phyloP scores from a whole-genome alignment of 805 yeast genomes.

The Komagataella phaffii region DNA sequence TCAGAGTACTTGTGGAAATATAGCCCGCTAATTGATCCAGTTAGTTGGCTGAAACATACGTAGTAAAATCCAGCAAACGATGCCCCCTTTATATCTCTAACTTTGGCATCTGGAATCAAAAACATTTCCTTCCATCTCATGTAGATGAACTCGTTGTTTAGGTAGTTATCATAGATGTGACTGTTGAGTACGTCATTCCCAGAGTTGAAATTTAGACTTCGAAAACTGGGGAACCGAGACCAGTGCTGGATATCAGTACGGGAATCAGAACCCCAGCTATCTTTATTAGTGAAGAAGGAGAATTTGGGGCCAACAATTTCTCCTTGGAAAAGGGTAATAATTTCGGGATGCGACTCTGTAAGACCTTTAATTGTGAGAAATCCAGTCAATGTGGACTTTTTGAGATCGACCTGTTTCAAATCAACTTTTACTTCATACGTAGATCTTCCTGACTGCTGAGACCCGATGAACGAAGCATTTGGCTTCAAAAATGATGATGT shows the following conservation, averaged over 20 bases:
- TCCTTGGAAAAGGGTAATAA: constrained; percentile 62
- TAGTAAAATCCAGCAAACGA: constrained; percentile 91
- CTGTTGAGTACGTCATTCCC: constrained; percentile 15
- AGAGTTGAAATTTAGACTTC: constrained; percentile 16
- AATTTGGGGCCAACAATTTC: constrained; percentile 51
- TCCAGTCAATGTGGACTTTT: constrained; percentile 38
- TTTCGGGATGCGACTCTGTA: constrained; percentile 45
- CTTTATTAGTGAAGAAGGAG: constrained; percentile 45
- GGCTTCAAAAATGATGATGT: constrained; percentile 39
- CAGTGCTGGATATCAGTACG: constrained; percentile 51
- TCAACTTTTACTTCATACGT: constrained; percentile 59
- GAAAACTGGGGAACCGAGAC: constrained; percentile 32
- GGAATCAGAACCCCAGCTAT: constrained; percentile 36
- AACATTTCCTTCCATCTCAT: constrained; percentile 96
- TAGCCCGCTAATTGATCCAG: constrained; percentile 67
- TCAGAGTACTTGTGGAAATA: constrained; percentile 77
- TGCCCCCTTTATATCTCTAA: constrained; percentile 55
- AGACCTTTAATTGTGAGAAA: constrained; percentile 53
- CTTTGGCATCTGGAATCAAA: constrained; percentile 63
- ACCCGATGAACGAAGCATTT: constrained; percentile 49
- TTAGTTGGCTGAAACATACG: constrained; percentile 63
- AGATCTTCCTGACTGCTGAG: constrained; percentile 55
- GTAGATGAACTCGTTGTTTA: constrained; percentile 39
- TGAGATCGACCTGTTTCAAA: constrained; percentile 54
- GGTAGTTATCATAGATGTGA: constrained; percentile 12